A percentile compares a stretch with the other conserved stretches of the same genome.
phyloP scores from a whole-genome alignment of 371 early-diverging fungal species.

The Fennellomyces sp. region DNA sequence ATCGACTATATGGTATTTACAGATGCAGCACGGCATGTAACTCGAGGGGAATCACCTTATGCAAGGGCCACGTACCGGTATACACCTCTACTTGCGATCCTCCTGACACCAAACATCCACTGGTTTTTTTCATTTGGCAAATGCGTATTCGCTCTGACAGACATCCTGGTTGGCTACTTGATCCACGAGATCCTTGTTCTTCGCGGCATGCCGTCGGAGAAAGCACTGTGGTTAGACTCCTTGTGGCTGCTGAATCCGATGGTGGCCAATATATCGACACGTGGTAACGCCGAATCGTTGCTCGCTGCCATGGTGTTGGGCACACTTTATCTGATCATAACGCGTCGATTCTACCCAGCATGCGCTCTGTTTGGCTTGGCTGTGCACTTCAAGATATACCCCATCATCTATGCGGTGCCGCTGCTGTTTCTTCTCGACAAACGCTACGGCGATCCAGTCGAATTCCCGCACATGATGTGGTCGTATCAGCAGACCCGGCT shows the following conservation, averaged over 20 bases:
- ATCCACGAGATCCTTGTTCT: conserved; percentile 59
- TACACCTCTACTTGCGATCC: conserved; percentile 89
- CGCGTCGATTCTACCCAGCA: conserved; percentile 52
- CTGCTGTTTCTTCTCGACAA: conserved; percentile 69
- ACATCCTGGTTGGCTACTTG: conserved; percentile 76
- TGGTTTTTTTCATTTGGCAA: conserved; percentile 85
- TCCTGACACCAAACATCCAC: conserved; percentile 82
- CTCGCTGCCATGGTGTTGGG: conserved; percentile 79
- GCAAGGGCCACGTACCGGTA: conserved; percentile 93
- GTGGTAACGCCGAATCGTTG: conserved; percentile 93
- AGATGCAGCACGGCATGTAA: conserved; percentile 87
- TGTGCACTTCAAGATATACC: conserved; percentile 97
- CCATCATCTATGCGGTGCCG: conserved; percentile 89
- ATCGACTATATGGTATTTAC: conserved; percentile 96
- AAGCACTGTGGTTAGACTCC: conserved; percentile 53
- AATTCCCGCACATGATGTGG: conserved; percentile 28
- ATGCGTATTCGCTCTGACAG: conserved; percentile 80
- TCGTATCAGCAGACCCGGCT: conserved; percentile 25
- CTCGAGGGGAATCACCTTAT: conserved; percentile 82
- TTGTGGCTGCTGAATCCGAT: conserved; percentile 94
- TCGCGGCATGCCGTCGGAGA: conserved; percentile 56
- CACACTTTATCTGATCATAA: conserved; percentile 70
- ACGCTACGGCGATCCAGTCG: conserved; percentile 35
- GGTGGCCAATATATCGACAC: conserved; percentile 93
- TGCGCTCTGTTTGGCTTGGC: conserved; percentile 87